These are phyloP conservation scores for Candida dajiaensis DNA, from an alignment of 805 yeast genomes.

Conservation along the genomic window DNA sequence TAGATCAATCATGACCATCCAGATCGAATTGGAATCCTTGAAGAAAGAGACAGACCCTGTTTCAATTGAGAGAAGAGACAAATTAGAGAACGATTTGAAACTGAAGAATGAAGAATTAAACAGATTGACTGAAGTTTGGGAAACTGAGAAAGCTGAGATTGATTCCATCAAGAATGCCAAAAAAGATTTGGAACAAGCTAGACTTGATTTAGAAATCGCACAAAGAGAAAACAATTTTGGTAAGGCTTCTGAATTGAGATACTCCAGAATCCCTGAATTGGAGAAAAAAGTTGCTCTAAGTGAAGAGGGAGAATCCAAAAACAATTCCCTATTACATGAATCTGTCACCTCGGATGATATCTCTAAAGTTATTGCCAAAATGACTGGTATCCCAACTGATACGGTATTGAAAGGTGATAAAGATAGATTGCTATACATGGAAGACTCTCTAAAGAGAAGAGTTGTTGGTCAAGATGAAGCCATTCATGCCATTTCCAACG, in stretches of 20 bases:
- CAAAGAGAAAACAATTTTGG: slow-evolving; percentile 85
- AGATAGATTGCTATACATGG: slow-evolving; percentile 87
- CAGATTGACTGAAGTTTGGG: slow-evolving; percentile 82
- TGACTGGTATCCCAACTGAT: slow-evolving; percentile 94
- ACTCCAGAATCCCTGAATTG: slow-evolving; percentile 77
- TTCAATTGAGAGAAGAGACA: slow-evolving; percentile 71
- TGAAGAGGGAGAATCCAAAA: slow-evolving; percentile 28
- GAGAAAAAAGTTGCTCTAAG: slow-evolving; percentile 51
- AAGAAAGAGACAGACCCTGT: slow-evolving; percentile 87
- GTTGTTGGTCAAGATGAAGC: slow-evolving; percentile 98
- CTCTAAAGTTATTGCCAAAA: slow-evolving; percentile 83
- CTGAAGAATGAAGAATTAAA: slow-evolving; percentile 57
- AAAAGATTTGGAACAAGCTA: slow-evolving; percentile 77
- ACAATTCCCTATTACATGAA: slow-evolving; percentile 61
- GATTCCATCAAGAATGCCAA: slow-evolving; percentile 77
- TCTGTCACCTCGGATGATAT: slow-evolving; percentile 93
- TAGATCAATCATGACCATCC: slow-evolving; percentile 85
- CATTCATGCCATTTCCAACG: slow-evolving; percentile 81
- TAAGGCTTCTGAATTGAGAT: slow-evolving; percentile 83
- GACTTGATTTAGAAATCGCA: slow-evolving; percentile 72
- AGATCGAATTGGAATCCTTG: slow-evolving; percentile 90
- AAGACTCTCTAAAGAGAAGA: slow-evolving; percentile 61
- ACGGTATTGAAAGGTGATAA: slow-evolving; percentile 91
- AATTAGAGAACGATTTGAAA: slow-evolving; percentile 62
- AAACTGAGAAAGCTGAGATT: slow-evolving; percentile 67